These are phyloP conservation scores for Suillus luteus DNA, from an alignment of 768 basidiomycete species.

Conservation along the genomic window DNA sequence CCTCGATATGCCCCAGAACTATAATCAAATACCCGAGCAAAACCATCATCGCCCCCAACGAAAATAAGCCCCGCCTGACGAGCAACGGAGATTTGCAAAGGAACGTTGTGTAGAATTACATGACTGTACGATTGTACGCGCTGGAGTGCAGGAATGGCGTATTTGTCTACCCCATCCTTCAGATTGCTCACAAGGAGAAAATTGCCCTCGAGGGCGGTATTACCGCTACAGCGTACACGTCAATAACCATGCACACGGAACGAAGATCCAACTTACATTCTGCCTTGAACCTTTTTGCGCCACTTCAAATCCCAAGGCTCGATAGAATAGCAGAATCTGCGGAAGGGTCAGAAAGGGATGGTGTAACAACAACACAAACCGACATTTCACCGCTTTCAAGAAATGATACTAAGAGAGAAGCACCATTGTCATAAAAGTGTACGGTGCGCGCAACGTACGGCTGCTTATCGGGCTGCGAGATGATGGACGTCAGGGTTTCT, in stretches of 20 bases:
- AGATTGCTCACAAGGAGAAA: constrained; percentile 15
- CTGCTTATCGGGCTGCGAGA: neutral
- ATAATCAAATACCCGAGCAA: constrained; percentile 8
- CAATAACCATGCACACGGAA: neutral
- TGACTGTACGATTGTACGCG: constrained; percentile 1
- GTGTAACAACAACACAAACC: no score
- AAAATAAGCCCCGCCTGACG: neutral
- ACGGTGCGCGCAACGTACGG: neutral
- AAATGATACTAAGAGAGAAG: constrained; percentile 4
- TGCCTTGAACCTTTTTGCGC: neutral
- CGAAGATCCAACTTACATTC: neutral
- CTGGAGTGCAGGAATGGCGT: constrained; percentile 8
- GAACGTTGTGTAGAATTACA: constrained; percentile 13
- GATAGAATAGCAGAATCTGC: constrained; percentile 5
- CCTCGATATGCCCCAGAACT: constrained; percentile 6
- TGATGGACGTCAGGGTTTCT: neutral
- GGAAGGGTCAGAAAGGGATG: no score
- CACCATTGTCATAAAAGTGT: constrained; percentile 4
- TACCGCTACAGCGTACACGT: constrained; percentile 8
- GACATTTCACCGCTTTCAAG: constrained; percentile 5
- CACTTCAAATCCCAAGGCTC: constrained; percentile 12
- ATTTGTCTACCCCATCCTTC: constrained; percentile 13
- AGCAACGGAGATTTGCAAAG: constrained; percentile 14
- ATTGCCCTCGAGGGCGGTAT: constrained; percentile 6
- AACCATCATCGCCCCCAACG: constrained; percentile 16